A percentile compares a stretch with the other conserved stretches of the same genome.
Evolutionary conservation across 495 filamentous ascomycete species (phyloP).

Genomic region (Tetracladium marchalianum): DNA sequence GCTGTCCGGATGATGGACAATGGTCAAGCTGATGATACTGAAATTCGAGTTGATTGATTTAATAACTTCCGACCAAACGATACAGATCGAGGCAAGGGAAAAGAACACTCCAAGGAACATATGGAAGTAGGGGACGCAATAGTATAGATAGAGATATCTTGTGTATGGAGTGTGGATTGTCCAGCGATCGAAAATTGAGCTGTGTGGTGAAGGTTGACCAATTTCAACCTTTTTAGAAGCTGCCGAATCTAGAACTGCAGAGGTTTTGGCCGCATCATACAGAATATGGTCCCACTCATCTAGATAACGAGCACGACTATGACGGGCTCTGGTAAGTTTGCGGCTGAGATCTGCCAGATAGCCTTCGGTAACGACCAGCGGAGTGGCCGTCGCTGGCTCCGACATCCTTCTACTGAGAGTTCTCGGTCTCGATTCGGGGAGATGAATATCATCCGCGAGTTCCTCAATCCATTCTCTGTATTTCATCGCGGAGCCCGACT

Average conservation of each 20-base stretch:
- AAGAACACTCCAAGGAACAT: slow-evolving; percentile 54
- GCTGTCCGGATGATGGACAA: slow-evolving; percentile 64
- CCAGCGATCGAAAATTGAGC: slow-evolving; percentile 41
- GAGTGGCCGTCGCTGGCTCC: slow-evolving; percentile 37
- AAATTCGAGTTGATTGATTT: slow-evolving; percentile 64
- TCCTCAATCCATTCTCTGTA: slow-evolving; percentile 95
- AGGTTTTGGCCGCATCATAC: slow-evolving; percentile 57
- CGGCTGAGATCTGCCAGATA: slow-evolving; percentile 86
- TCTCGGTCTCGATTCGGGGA: slow-evolving; percentile 50
- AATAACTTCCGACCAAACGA: slow-evolving; percentile 88
- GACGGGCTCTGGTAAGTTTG: slow-evolving; percentile 66
- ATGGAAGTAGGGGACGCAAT: slow-evolving; percentile 55
- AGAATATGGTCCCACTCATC: slow-evolving; percentile 80
- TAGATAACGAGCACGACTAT: slow-evolving; percentile 71
- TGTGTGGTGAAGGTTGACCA: slow-evolving; percentile 42
- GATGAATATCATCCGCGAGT: slow-evolving; percentile 59
- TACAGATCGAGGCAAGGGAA: slow-evolving; percentile 62
- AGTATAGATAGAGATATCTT: slow-evolving; percentile 65
- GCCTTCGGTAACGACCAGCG: slow-evolving; percentile 81
- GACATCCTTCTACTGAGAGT: slow-evolving; percentile 31
- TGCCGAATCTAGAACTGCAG: slow-evolving; percentile 76
- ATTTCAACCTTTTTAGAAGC: slow-evolving; percentile 75
- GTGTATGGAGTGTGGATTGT: slow-evolving; percentile 74
- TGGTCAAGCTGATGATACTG: slow-evolving; percentile 75
- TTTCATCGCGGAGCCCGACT: slow-evolving; percentile 68